Evolutionary conservation across 1,139 yeast genomes (phyloP), one percentile per base, ranked within the genome.

Genomic region (Geotrichum macrosporum): DNA sequence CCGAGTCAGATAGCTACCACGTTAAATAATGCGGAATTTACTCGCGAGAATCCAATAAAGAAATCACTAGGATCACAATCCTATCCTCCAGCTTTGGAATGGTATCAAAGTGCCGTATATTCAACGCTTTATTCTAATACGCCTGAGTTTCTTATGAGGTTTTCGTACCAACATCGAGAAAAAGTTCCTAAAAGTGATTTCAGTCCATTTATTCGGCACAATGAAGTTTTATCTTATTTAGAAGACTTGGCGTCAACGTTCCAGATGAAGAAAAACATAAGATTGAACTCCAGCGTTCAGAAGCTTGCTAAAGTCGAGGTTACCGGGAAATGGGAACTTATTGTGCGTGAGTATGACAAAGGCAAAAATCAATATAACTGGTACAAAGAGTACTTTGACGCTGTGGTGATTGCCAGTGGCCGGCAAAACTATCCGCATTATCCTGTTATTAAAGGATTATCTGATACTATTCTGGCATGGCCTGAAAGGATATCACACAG

Each of bases 361-460:
- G 15, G 8, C 4, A 18, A 20, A 22, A 15, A 26, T 4, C 6
- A 24, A 10, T 21, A 43, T 27, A 41, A 19, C 6, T 43, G 49
- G 48, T 46, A 46, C 21, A 32, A 8, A 16, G 42, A 46, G 21
- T 10, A 35, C n/a, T 43, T 42, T 41, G 49, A 46, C 19, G 43
- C 47, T 4, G 30, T 46, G 9, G 36, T 46, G 12, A 30, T 36
- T 34, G 47, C 49, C 13, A 33, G 32, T 13, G 49, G 48, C 10
- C 47, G 38, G 5, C 44, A 45, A 16, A 10, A 36, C 33, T 30
- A 31, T 16, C 48, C 48, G 4, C 31, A 45, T 29, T 42, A 41
- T 27, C 48, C 48, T 18, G 19, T 34, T 3, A 24, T 45, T 42
- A 24, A 31, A 10, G 48, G 48, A 5, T 21, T 45, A 5, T n/a